Percentiles rank a stretch among this genome's conserved stretches.
These are phyloP conservation scores for Pyrenopolyporus hunteri DNA, from an alignment of 495 filamentous ascomycete genomes.

Conservation along the genomic window DNA sequence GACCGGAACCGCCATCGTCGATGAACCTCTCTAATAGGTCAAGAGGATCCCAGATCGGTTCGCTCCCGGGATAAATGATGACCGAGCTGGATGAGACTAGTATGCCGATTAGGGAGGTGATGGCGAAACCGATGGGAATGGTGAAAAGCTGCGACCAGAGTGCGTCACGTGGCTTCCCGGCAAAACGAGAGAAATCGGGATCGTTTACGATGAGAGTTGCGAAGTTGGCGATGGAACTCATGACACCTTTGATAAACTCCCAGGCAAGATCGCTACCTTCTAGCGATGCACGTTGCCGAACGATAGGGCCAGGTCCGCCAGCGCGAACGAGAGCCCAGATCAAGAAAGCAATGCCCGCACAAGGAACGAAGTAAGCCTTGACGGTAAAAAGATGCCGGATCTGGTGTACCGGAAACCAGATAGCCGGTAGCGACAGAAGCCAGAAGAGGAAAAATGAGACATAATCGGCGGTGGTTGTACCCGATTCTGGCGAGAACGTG, in stretches of 20 bases:
- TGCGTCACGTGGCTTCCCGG: constrained; percentile 77
- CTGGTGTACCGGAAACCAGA: constrained; percentile 81
- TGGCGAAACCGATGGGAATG: constrained; percentile 83
- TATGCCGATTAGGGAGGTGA: constrained; percentile 93
- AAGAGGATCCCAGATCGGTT: constrained; percentile 88
- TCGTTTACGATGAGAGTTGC: constrained; percentile 86
- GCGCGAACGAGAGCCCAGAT: constrained; percentile 88
- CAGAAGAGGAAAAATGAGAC: constrained; percentile 86
- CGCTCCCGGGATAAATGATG: constrained; percentile 70
- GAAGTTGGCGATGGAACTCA: constrained; percentile 92
- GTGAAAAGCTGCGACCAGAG: constrained; percentile 90
- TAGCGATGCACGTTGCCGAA: constrained; percentile 68
- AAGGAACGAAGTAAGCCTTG: constrained; percentile 85
- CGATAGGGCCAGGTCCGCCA: constrained; percentile 83
- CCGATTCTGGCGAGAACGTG: constrained; percentile 65
- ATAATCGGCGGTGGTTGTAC: constrained; percentile 77
- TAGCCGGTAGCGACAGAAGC: constrained; percentile 77
- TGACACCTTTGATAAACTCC: constrained; percentile 82
- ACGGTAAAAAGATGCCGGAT: constrained; percentile 89
- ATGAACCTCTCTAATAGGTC: constrained; percentile 77
- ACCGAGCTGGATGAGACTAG: constrained; percentile 86
- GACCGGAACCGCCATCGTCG: constrained; percentile 69
- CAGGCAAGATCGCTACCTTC: constrained; percentile 76
- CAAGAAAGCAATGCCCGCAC: constrained; percentile 84
- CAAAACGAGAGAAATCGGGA: constrained; percentile 90